Evolutionary conservation across 1,284 basidiomycete genomes (phyloP), one percentile per base, ranked within the genome.

Genomic region (Tilletia caries): DNA sequence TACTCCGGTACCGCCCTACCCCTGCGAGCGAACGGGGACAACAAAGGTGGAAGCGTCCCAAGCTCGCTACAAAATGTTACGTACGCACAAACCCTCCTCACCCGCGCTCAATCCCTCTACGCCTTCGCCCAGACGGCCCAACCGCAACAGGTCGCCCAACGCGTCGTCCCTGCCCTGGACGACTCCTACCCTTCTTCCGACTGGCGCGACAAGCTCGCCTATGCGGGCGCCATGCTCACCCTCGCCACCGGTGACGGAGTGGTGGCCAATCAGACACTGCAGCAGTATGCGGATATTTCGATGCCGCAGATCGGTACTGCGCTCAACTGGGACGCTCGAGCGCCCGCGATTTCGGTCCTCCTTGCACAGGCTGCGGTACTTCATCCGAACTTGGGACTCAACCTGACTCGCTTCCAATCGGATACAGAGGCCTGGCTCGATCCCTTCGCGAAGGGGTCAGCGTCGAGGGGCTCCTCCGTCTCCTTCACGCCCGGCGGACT

Each of bases 251-350:
- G 89, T 73, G 88, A 84, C 13, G 86, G 87, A 20, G 83, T 85
- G 18, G 86, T 89, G 68, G 91, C 89, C 77, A 80, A 86, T 25
- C 87, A 92, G 70, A 92, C 92, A 0, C 86, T 89, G 76, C 79
- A 84, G 2, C 88, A 88, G 78, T 93, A 90, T 81, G 79, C 84
- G 3, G 84, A 88, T 50, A 66, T 66, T 27, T 1, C 10, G 2
- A 48, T 46, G 44, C 43, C 37, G 5, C 43, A 52, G n/a, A 41
- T 66, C 27, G 48, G 46, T 67, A 83, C 86, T 4, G 89, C 91
- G 5, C 91, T 94, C 85, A 94, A 95, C 80, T 96, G 94, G 93
- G 93, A 95, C 80, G 88, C 88, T 1, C 91, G 92, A 82, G 87
- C 87, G 0, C 90, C 92, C 2, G 92, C 90, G 1, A 80, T 92